These are phyloP conservation scores for Ogataea populi-albae DNA, from an alignment of 805 yeast genomes.

Conservation along the genomic window DNA sequence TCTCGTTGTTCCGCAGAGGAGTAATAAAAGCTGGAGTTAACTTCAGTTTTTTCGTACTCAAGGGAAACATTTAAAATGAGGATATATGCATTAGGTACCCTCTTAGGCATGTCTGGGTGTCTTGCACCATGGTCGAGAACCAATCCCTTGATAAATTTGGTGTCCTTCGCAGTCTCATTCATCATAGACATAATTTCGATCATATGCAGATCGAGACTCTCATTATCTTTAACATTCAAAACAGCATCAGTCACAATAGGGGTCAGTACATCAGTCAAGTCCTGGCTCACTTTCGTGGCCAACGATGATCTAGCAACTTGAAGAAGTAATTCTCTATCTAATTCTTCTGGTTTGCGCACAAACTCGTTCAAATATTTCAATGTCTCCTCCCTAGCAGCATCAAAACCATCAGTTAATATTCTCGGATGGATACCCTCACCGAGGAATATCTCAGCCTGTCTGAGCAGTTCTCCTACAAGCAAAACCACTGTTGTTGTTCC, in stretches of 20 bases:
- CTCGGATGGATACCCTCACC: constrained; percentile 96
- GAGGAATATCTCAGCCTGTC: constrained; percentile 89
- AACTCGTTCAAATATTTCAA: constrained; percentile 67
- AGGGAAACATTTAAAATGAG: constrained; percentile 88
- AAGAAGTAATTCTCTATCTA: constrained; percentile 82
- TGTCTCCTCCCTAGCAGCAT: constrained; percentile 75
- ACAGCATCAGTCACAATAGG: constrained; percentile 98
- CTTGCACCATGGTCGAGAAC: constrained; percentile 98
- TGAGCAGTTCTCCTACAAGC: constrained; percentile 89
- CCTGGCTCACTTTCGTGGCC: constrained; percentile 78
- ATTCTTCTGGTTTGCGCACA: constrained; percentile 48
- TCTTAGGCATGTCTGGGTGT: constrained; percentile 98
- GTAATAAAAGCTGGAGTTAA: constrained; percentile 92
- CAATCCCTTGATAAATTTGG: constrained; percentile 79
- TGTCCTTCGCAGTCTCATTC: constrained; percentile 80
- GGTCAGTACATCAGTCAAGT: constrained; percentile 74
- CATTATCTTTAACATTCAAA: constrained; percentile 59
- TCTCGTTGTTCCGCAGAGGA: constrained; percentile 96
- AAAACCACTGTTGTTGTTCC: constrained; percentile 96
- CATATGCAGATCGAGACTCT: constrained; percentile 85
- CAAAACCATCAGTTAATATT: constrained; percentile 92
- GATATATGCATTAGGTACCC: constrained; percentile 77
- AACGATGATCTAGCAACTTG: constrained; percentile 91
- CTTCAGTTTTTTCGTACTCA: constrained; percentile 97
- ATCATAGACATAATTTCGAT: constrained; percentile 98